Evolutionary conservation across 331 rosid genomes (phyloP).

Genomic region (Acacia concinna): DNA sequence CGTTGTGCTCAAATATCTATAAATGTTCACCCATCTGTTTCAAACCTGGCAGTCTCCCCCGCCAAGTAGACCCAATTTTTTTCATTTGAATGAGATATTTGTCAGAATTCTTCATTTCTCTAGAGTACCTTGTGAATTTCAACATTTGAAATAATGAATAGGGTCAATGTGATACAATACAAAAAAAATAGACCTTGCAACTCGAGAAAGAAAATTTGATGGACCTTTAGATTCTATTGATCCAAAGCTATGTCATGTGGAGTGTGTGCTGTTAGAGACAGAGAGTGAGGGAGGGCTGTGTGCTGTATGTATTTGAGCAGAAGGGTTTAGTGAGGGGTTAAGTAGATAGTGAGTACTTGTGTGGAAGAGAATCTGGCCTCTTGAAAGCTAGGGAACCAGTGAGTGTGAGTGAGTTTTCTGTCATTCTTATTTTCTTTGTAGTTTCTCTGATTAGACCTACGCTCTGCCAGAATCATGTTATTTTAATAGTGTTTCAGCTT

Average conservation of each 20-base stretch:
- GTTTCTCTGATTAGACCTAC: background rate
- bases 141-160: background rate
- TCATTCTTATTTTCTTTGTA: background rate
- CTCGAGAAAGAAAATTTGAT: background rate
- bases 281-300: background rate
- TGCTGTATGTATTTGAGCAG: background rate
- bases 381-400: background rate
- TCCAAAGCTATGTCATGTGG: background rate
- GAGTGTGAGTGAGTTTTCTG: background rate
- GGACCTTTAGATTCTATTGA: background rate
- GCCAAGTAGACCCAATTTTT: background rate
- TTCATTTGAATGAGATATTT: background rate
- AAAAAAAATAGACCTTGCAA: background rate
- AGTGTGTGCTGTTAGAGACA: background rate
- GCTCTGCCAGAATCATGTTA: background rate
- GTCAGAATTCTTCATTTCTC: background rate
- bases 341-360: background rate
- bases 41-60: background rate
- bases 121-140: background rate
- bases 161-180: background rate
- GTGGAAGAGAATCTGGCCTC: background rate
- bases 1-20: background rate
- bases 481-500: too few relatives aligned
- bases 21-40: background rate
- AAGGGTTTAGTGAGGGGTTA: background rate